A percentile compares a stretch with the other conserved stretches of the same genome.
These are phyloP conservation scores for Miamiensis avidus DNA, from an alignment of 169 alveolate species.

Conservation along the genomic window DNA sequence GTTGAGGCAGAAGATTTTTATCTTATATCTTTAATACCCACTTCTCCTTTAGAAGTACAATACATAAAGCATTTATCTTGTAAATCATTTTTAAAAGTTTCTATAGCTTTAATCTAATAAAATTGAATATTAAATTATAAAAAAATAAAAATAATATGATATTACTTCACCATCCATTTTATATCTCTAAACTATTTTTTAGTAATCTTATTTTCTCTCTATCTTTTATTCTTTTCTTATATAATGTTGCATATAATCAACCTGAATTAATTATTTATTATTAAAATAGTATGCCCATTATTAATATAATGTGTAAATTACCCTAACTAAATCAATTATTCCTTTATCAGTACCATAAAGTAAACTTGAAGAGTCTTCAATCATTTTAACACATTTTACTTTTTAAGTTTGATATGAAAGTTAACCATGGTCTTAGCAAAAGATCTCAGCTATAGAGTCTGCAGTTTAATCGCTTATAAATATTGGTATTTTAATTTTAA, in stretches of 20 bases:
- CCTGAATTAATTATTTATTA: not conserved
- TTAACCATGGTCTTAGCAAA: conserved; percentile 2
- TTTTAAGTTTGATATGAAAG: not conserved
- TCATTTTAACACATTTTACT: not conserved
- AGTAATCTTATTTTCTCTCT: not conserved
- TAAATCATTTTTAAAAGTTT: conserved; percentile 19
- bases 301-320: not conserved
- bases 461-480: conserved; percentile 7
- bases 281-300: too few relatives aligned
- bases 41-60: conserved; percentile 23
- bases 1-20: not conserved
- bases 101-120: conserved; percentile 3
- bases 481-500: too few relatives aligned
- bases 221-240: not conserved
- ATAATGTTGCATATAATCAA: not conserved
- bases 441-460: conserved; percentile 4
- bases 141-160: too few relatives aligned
- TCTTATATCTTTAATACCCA: conserved; percentile 20
- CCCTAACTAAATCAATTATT: conserved; percentile 12
- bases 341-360: conserved; percentile 21
- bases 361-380: not conserved
- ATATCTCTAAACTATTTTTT: not conserved
- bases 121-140: too few relatives aligned
- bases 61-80: conserved; percentile 10
- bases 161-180: not conserved